phyloP scores from a whole-genome alignment of 2,329 filamentous ascomycete genomes.

The Coniochaeta ligniaria region DNA sequence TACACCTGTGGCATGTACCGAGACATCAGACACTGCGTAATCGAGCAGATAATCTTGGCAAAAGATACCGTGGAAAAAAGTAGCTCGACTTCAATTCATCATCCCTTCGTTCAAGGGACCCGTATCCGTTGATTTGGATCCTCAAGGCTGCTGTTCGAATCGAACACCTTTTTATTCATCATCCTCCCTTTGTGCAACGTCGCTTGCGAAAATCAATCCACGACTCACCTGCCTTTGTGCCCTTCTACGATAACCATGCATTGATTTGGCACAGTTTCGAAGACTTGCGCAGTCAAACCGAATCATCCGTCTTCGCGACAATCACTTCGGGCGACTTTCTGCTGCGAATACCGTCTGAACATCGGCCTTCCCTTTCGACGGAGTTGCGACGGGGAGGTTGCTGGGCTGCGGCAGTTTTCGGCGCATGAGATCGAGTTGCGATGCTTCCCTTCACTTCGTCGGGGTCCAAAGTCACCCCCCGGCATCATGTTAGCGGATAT shows the following conservation, averaged over 20 bases:
- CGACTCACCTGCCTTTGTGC: background rate
- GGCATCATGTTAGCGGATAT: conserved; percentile 69
- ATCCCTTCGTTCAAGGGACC: background rate
- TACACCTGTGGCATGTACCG: background rate
- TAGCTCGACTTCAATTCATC: background rate
- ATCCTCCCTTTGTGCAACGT: background rate
- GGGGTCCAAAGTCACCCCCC: conserved; percentile 69
- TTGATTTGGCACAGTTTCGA: background rate
- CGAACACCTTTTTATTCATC: conserved; percentile 1
- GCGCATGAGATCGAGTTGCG: conserved; percentile 4
- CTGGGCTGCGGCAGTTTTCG: background rate
- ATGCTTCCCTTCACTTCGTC: conserved; percentile 55
- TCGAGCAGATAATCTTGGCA: background rate
- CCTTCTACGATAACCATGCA: background rate
- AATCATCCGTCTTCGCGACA: background rate
- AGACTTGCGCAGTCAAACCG: background rate
- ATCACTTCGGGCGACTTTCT: background rate
- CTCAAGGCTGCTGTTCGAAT: background rate
- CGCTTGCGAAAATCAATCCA: background rate
- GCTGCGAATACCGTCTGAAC: background rate
- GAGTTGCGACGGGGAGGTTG: background rate
- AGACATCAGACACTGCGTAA: too few species aligned
- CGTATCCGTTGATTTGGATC: background rate
- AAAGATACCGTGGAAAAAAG: background rate
- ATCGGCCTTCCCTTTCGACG: background rate